A percentile compares a stretch with the other conserved stretches of the same genome.
phyloP scores from a whole-genome alignment of 768 basidiomycete genomes.

The Lactifluus hygrophoroides region DNA sequence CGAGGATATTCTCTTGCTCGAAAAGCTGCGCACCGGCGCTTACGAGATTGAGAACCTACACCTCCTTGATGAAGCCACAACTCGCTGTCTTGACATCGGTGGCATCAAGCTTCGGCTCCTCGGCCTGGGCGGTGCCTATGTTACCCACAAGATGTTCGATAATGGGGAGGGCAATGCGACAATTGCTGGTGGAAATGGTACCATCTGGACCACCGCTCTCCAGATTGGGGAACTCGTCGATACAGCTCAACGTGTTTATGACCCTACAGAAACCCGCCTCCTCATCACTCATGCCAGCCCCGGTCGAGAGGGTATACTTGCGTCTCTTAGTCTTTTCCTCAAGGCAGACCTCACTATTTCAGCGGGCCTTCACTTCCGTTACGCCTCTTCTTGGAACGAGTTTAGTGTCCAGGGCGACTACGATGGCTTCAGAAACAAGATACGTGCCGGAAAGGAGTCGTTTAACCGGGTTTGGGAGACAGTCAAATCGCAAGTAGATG shows the following conservation, averaged over 20 bases:
- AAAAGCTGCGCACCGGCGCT: constrained; percentile 80
- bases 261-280: constrained; percentile 87
- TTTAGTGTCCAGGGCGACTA: constrained; percentile 89
- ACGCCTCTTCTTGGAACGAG: constrained; percentile 93
- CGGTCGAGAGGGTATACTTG: constrained; percentile 86
- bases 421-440: constrained; percentile 79
- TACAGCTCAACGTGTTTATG: constrained; percentile 90
- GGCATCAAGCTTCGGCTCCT: constrained; percentile 90
- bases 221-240: constrained; percentile 98
- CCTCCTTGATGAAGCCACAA: constrained; percentile 93
- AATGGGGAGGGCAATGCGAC: constrained; percentile 91
- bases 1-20: constrained; percentile 88
- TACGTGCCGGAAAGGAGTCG: constrained; percentile 63
- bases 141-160: constrained; percentile 91
- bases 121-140: constrained; percentile 93
- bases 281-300: constrained; percentile 89
- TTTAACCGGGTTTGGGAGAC: constrained; percentile 95
- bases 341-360: constrained; percentile 94
- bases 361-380: constrained; percentile 96
- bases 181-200: constrained; percentile 97
- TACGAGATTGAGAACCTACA: constrained; percentile 86
- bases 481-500: constrained; percentile 85
- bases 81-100: constrained; percentile 82
- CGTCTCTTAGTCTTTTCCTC: constrained; percentile 81
- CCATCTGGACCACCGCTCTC: constrained; percentile 97